Base-by-base conservation (phyloP, 2,329 filamentous ascomycete genomes). In the Scytalidium sp. region DNA sequence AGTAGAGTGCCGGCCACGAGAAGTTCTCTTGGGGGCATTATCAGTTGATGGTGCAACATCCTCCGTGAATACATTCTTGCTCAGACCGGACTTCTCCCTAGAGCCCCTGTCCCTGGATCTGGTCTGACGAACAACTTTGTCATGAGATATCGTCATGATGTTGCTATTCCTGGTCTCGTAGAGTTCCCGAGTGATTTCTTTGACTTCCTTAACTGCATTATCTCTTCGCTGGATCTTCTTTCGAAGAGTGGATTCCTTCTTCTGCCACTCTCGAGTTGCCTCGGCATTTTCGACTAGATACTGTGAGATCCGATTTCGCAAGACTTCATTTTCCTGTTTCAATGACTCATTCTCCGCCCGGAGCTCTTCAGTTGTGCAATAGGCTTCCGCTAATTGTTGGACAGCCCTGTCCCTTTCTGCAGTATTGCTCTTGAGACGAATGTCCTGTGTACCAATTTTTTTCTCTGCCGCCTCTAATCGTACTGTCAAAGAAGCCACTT, bases 331-430 rank as follows among this genome's bases (percentile, higher is more conserved):
- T 10, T 67, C 63, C 11, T 56, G 57, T 7, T 66, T 66, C 41
- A 72, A 64, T 15, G 20, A 22, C 39, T 78, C 72, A n/a, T 67
- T 69, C 23, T 70, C 47, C 15, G 66, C 69, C 43, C 71, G 69
- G 8, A 76, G 56, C 49, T 74, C 71, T 53, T 69, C 72, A 49
- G 80, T 79, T 27, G 79, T 81, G 49, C 75, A 72, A 46, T 80
- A 84, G 3, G 83, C 83, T 45, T 82, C 75, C 22, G 80, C 79
- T 5, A 85, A 73, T 58, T 85, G 84, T 46, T 75, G 76, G 44
- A 86, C 73, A 32, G 85, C 78, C 43, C 82, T 80, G 56, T 88
- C 84, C 23, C 83, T 78, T 65, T 89, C 86, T 23, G 79, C 75
- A 3, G 75, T 74, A 40, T 87, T 68, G 3, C 82, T 78, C 53